Percentiles rank a stretch among this genome's conserved stretches.
These are phyloP conservation scores for Tephrocybe sp. DNA, from an alignment of 768 basidiomycete species.

Conservation along the genomic window DNA sequence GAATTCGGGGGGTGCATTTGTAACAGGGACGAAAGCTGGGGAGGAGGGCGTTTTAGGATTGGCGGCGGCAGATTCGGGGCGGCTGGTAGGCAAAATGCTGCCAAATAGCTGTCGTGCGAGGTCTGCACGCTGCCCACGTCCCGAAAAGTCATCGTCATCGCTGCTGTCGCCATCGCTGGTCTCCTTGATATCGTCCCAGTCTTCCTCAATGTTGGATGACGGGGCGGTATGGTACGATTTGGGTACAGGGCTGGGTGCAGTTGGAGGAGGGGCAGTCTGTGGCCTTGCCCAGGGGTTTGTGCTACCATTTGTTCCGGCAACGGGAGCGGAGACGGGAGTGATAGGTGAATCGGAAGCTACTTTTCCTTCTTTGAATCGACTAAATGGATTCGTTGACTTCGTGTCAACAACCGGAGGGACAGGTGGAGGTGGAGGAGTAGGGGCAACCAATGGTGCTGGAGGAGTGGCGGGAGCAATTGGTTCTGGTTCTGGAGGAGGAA, in stretches of 20 bases:
- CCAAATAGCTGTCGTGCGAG: conserved; percentile 85
- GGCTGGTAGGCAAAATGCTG: conserved; percentile 54
- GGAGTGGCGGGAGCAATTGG: conserved; percentile 36
- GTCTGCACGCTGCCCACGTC: conserved; percentile 60
- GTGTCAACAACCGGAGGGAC: conserved; percentile 36
- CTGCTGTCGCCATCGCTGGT: conserved; percentile 67
- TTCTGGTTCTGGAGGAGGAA: conserved; percentile 26
- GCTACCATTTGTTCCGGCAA: conserved; percentile 36
- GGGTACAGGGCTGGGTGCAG: conserved; percentile 38
- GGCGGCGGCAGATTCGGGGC: conserved; percentile 56
- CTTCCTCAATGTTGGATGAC: conserved; percentile 55
- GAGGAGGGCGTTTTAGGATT: conserved; percentile 53
- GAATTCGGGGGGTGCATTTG: conserved; percentile 26
- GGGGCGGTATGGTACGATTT: conserved; percentile 65
- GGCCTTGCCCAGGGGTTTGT: conserved; percentile 71
- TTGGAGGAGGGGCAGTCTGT: conserved; percentile 32
- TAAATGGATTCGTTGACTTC: conserved; percentile 82
- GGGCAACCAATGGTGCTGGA: no score
- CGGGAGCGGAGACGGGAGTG: no score
- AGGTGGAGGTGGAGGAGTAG: conserved; percentile 29
- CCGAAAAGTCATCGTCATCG: conserved; percentile 72
- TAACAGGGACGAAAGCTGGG: conserved; percentile 36
- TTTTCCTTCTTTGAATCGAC: conserved; percentile 48
- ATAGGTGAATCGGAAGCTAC: conserved; percentile 30
- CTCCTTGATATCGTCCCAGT: conserved; percentile 86